These are phyloP conservation scores for Chalara sp. DNA, from an alignment of 2,329 filamentous ascomycete genomes.

Conservation along the genomic window DNA sequence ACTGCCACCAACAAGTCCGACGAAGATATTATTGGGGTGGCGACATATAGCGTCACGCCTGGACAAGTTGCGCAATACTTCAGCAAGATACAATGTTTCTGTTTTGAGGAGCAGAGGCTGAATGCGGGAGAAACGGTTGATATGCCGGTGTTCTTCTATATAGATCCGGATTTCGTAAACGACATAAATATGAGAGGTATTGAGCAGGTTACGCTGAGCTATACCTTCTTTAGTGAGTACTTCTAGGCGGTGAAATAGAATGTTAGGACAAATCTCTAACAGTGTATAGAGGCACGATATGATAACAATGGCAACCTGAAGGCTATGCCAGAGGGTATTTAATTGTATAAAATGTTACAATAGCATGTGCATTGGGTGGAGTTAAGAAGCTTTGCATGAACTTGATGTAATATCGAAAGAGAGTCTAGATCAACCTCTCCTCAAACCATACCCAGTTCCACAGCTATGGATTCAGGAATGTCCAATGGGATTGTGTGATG, in stretches of 20 bases:
- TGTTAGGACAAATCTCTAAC: conserved; percentile 28
- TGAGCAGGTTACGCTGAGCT: conserved; percentile 90
- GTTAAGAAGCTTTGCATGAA: conserved; percentile 3
- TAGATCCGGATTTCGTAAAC: conserved; percentile 89
- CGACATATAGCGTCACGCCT: conserved; percentile 94
- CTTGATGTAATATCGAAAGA: background rate
- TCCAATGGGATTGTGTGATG: too few relatives aligned
- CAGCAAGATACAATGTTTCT: conserved; percentile 99
- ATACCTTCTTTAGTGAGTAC: conserved; percentile 93
- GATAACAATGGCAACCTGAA: conserved; percentile 68
- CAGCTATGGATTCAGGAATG: too few relatives aligned
- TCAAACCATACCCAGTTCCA: too few relatives aligned
- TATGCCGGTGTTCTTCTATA: conserved; percentile 99
- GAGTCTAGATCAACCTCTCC: too few relatives aligned
- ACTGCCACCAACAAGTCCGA: conserved; percentile 88
- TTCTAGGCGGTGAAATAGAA: background rate
- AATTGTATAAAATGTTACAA: conserved; percentile 13
- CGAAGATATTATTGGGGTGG: conserved; percentile 93
- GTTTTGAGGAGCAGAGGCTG: conserved; percentile 92
- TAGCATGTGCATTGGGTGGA: conserved; percentile 15
- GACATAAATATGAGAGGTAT: conserved; percentile 91
- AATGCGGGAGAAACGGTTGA: conserved; percentile 96
- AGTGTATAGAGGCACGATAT: conserved; percentile 65
- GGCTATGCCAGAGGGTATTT: conserved; percentile 16
- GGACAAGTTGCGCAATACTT: conserved; percentile 96